Evolutionary conservation across 495 filamentous ascomycete species (phyloP).

Genomic region (Letharia lupina): DNA sequence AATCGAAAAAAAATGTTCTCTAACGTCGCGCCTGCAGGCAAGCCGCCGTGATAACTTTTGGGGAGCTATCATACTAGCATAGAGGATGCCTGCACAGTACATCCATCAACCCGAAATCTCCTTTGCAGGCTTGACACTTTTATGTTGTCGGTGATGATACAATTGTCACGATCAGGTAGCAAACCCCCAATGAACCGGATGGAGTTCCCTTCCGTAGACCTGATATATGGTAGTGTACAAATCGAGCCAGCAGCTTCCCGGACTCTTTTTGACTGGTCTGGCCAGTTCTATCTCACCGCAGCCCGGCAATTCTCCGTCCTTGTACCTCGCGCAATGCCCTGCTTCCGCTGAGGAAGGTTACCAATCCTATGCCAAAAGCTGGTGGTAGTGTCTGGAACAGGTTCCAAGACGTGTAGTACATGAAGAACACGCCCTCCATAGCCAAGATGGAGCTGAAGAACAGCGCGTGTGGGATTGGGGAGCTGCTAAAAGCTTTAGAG

Average conservation of each 20-base stretch:
- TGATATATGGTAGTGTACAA: background rate
- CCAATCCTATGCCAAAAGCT: slow-evolving; percentile 53
- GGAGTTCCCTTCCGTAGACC: background rate
- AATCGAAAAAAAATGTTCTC: background rate
- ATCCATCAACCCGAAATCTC: background rate
- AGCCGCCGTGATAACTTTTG: background rate
- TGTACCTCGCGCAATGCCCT: slow-evolving; percentile 91
- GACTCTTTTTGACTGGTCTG: background rate
- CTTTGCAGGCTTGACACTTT: background rate
- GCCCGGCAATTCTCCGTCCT: slow-evolving; percentile 68
- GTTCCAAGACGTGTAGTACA: slow-evolving; percentile 92
- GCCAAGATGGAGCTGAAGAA: slow-evolving; percentile 79
- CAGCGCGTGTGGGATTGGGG: slow-evolving; percentile 67
- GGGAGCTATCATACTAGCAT: background rate
- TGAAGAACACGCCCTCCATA: slow-evolving; percentile 86
- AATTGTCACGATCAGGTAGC: background rate
- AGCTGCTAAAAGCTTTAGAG: slow-evolving; percentile 57
- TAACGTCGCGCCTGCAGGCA: background rate
- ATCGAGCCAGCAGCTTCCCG: background rate
- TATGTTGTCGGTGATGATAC: background rate
- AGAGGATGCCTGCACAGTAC: background rate
- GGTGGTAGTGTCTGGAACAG: slow-evolving; percentile 83
- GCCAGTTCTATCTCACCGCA: slow-evolving; percentile 36
- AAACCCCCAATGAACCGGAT: background rate
- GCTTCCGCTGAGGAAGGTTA: slow-evolving; percentile 80